phyloP scores from a whole-genome alignment of 2,329 filamentous ascomycete species.

The Apiospora phragmitis region DNA sequence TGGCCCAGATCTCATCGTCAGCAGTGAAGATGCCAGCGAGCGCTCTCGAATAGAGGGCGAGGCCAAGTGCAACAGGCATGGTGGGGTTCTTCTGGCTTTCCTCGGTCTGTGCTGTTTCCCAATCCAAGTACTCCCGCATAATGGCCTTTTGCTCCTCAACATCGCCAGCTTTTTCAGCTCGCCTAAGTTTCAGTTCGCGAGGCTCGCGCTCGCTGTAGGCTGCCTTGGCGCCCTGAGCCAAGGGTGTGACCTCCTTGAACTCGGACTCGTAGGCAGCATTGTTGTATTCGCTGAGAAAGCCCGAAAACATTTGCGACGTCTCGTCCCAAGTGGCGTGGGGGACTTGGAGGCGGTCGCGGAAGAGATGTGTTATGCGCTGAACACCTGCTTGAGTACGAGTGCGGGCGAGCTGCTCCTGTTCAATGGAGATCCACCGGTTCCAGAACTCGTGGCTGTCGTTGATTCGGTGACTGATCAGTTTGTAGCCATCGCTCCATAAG shows the following conservation, averaged over 20 bases:
- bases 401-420: constrained; percentile 66
- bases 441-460: constrained; percentile 77
- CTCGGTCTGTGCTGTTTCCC: constrained; percentile 70
- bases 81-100: constrained; percentile 50
- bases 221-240: constrained; percentile 63
- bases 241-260: constrained; percentile 68
- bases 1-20: constrained; percentile 77
- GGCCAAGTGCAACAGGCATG: constrained; percentile 51
- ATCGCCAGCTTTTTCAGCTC: constrained; percentile 58
- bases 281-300: constrained; percentile 72
- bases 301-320: constrained; percentile 74
- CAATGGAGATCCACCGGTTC: constrained; percentile 74
- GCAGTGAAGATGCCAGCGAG: constrained; percentile 68
- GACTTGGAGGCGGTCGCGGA: constrained; percentile 67
- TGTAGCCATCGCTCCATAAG: constrained; percentile 71
- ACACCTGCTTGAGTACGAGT: constrained; percentile 57
- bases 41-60: constrained; percentile 77
- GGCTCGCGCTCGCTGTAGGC: constrained; percentile 65
- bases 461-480: constrained; percentile 71
- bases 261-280: constrained; percentile 69
- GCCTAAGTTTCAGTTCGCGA: constrained; percentile 66
- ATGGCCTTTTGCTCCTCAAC: constrained; percentile 51
- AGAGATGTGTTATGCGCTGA: constrained; percentile 67
- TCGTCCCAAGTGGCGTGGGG: constrained; percentile 75
- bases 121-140: constrained; percentile 75